These are phyloP conservation scores for Brasilioporus rufonigricans DNA, from an alignment of 768 basidiomycete species.

Conservation along the genomic window DNA sequence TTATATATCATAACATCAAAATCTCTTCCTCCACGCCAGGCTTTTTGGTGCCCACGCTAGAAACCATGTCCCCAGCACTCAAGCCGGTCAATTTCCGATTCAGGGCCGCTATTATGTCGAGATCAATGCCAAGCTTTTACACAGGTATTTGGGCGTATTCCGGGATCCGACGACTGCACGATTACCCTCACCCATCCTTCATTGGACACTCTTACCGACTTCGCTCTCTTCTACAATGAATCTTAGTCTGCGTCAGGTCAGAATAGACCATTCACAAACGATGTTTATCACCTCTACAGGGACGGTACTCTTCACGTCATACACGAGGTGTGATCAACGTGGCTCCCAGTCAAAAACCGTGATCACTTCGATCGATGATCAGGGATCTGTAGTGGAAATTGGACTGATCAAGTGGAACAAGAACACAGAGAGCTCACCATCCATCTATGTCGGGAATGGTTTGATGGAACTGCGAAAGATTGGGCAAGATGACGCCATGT, in stretches of 20 bases:
- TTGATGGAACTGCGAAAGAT: slow-evolving; percentile 2
- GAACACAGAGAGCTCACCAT: not conserved
- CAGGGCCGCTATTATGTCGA: slow-evolving; percentile 1
- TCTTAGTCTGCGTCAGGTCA: slow-evolving; percentile 17
- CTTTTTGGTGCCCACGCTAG: not conserved
- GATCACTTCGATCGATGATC: slow-evolving; percentile 14
- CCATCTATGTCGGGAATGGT: not conserved
- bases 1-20: not conserved
- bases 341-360: not conserved
- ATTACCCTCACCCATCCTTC: not conserved
- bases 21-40: not conserved
- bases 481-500: not conserved
- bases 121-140: not conserved
- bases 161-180: not conserved
- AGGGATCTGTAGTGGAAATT: slow-evolving; percentile 3
- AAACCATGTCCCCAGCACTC: not conserved
- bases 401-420: slow-evolving; percentile 20
- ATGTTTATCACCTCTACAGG: slow-evolving; percentile 18
- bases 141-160: not conserved
- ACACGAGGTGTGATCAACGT: not conserved
- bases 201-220: not conserved
- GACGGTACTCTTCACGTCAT: slow-evolving; percentile 12
- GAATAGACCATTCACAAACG: slow-evolving; percentile 6
- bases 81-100: not conserved
- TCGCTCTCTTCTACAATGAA: slow-evolving; percentile 9